phyloP scores from a whole-genome alignment of 306 rosid species.

The Arachis hypogaea region DNA sequence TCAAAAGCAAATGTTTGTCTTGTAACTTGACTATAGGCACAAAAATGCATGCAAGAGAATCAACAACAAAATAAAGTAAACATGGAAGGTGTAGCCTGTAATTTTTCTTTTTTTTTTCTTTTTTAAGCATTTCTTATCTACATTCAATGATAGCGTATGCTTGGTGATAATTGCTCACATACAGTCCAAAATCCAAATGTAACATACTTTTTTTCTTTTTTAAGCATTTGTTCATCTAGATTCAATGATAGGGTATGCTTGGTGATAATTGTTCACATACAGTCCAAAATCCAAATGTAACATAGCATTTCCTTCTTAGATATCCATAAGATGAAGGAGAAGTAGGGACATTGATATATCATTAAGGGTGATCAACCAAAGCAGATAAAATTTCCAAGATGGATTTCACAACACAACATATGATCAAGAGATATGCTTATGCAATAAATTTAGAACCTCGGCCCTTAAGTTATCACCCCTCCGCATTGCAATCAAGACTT shows the following conservation, averaged over 20 bases:
- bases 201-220: conserved; percentile 1
- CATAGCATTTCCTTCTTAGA: neutral
- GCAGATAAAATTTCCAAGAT: no score
- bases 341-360: conserved; percentile 11
- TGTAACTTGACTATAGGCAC: conserved; percentile 10
- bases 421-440: conserved; percentile 19
- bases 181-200: conserved; percentile 1
- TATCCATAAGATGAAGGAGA: conserved; percentile 23
- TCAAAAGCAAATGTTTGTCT: conserved; percentile 21
- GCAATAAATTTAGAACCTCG: conserved; percentile 67
- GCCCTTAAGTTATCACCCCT: conserved; percentile 85
- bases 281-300: conserved; percentile 3
- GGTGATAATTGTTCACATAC: conserved; percentile 7
- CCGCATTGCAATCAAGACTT: conserved; percentile 86
- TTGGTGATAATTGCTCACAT: conserved; percentile 3
- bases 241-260: conserved; percentile 6
- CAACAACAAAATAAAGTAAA: neutral
- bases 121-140: neutral
- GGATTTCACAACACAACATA: conserved; percentile 27
- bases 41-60: conserved; percentile 10
- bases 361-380: neutral
- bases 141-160: conserved; percentile 17
- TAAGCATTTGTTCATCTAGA: neutral
- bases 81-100: conserved; percentile 8
- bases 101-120: conserved; percentile 18